phyloP scores from a whole-genome alignment of 2,329 filamentous ascomycete species.

The Pochonia chlamydosporia region DNA sequence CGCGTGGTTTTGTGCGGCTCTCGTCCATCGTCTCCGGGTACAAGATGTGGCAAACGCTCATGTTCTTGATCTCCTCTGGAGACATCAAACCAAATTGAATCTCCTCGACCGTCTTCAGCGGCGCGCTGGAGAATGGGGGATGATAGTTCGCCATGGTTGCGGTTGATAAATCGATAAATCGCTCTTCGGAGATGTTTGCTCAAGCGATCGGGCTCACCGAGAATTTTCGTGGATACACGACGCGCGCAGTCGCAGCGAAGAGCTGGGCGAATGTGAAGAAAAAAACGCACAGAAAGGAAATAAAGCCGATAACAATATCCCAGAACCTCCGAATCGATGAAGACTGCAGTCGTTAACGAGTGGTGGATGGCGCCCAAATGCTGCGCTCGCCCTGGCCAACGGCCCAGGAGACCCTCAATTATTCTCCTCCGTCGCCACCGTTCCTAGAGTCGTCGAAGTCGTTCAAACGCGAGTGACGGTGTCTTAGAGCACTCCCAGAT shows the following conservation, averaged over 20 bases:
- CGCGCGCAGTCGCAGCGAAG: constrained; percentile 6
- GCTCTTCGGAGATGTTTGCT: not conserved
- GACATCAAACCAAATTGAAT: constrained; percentile 98
- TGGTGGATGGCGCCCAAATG: constrained; percentile 35
- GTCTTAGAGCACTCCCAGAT: constrained; percentile 22
- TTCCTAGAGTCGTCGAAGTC: constrained; percentile 31
- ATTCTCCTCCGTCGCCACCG: constrained; percentile 40
- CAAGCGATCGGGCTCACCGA: constrained; percentile 12
- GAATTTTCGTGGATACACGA: constrained; percentile 8
- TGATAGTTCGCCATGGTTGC: constrained; percentile 83
- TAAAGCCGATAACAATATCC: constrained; percentile 16
- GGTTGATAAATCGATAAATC: constrained; percentile 10
- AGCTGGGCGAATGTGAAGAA: constrained; percentile 3
- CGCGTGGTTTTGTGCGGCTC: constrained; percentile 81
- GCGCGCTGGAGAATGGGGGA: constrained; percentile 88
- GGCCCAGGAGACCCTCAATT: constrained; percentile 42
- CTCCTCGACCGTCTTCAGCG: constrained; percentile 95
- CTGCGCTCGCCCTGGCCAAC: constrained; percentile 38
- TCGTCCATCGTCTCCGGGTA: constrained; percentile 99
- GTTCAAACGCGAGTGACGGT: constrained; percentile 28
- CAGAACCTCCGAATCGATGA: constrained; percentile 25
- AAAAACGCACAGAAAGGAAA: constrained; percentile 16
- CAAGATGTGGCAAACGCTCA: constrained; percentile 93
- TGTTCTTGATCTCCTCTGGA: constrained; percentile 97
- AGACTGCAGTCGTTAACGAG: constrained; percentile 23